Percentiles rank a stretch among this genome's conserved stretches.
phyloP scores from a whole-genome alignment of 768 basidiomycete genomes.

The Leccinum obscurum region DNA sequence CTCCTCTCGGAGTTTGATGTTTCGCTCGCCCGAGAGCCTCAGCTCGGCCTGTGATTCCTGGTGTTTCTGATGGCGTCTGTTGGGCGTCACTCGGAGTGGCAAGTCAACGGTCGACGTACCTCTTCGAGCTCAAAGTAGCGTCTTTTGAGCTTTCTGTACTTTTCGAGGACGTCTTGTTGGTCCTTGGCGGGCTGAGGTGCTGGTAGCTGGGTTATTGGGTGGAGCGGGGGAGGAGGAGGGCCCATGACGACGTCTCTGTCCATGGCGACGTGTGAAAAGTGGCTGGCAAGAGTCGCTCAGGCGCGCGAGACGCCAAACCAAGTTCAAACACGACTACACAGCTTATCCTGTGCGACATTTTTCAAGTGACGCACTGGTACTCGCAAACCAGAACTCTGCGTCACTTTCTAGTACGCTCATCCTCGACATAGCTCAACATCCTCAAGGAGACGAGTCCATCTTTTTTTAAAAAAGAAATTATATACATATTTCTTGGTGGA shows the following conservation, averaged over 20 bases:
- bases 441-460: neutral
- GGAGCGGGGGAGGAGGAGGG: conserved; percentile 42
- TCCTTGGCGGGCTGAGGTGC: conserved; percentile 37
- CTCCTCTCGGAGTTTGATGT: conserved; percentile 61
- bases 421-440: neutral
- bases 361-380: neutral
- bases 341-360: conserved; percentile 3
- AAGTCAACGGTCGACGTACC: conserved; percentile 42
- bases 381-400: neutral
- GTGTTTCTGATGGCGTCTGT: conserved; percentile 44
- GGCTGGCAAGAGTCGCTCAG: conserved; percentile 15
- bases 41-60: conserved; percentile 60
- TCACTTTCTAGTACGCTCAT: neutral
- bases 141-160: conserved; percentile 64
- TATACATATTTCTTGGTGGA: neutral
- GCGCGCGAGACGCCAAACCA: conserved; percentile 31
- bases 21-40: conserved; percentile 61
- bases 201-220: conserved; percentile 29
- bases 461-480: neutral
- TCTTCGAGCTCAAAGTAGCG: conserved; percentile 69
- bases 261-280: conserved; percentile 32
- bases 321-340: conserved; percentile 38
- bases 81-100: neutral
- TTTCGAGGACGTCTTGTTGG: conserved; percentile 52
- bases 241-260: conserved; percentile 56